A percentile compares a stretch with the other conserved stretches of the same genome.
phyloP scores from a whole-genome alignment of 2,329 filamentous ascomycete genomes.

The Colletotrichum musicola region DNA sequence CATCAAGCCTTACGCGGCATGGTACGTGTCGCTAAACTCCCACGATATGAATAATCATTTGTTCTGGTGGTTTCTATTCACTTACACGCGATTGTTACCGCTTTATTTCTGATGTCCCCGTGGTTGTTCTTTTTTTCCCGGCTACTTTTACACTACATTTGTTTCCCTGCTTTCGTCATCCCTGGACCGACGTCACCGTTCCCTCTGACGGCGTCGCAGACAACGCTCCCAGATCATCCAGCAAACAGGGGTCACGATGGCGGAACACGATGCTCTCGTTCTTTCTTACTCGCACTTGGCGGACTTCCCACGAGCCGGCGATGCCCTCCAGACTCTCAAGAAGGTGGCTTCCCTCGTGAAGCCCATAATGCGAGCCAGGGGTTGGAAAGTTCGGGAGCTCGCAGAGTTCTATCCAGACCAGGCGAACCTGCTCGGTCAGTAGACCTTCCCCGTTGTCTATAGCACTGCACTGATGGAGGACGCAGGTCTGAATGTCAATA shows the following conservation, averaged over 20 bases:
- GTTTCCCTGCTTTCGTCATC: neutral
- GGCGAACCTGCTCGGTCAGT: conserved; percentile 76
- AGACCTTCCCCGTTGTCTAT: no score
- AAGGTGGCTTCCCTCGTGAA: conserved; percentile 91
- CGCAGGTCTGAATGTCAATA: conserved; percentile 80
- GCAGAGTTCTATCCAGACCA: conserved; percentile 88
- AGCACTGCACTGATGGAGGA: neutral
- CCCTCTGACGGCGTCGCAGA: no score
- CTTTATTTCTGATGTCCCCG: conserved; percentile 10
- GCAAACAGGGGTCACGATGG: conserved; percentile 46
- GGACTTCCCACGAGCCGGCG: conserved; percentile 59
- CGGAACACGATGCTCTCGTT: conserved; percentile 60
- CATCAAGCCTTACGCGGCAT: conserved; percentile 36
- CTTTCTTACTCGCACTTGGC: conserved; percentile 63
- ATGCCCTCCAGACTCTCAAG: conserved; percentile 73
- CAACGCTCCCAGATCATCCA: neutral
- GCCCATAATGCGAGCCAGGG: conserved; percentile 90
- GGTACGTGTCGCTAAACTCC: conserved; percentile 29
- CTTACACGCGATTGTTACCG: neutral
- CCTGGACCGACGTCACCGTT: neutral
- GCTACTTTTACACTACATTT: neutral
- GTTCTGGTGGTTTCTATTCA: conserved; percentile 8
- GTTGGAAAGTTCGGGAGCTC: conserved; percentile 83
- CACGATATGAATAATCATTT: conserved; percentile 18
- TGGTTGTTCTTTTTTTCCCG: neutral